Evolutionary conservation across 1,284 basidiomycete species (phyloP), one percentile per base, ranked within the genome.

Genomic region (Mycocalia duriaeana): DNA sequence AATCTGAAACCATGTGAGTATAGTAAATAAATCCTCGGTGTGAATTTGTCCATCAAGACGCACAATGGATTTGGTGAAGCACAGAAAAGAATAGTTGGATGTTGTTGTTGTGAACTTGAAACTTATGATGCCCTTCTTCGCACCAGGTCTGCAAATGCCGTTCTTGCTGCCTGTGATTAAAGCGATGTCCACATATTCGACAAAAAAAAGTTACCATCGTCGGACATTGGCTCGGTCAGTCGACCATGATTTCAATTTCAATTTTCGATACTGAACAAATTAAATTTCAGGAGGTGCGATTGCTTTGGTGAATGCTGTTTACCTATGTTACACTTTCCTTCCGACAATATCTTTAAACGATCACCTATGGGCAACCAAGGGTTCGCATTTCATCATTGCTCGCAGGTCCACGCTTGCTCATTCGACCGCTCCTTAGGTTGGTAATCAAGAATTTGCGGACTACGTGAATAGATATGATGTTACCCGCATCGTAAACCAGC

Each of bases 371-470:
- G 25, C 61, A 78, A 53, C 83, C 82, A 19, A 71, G 81, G 23
- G 79, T 75, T 54, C 16, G 61, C 20, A 4, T 19, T 38, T 20
- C 2, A n/a, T n/a, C 18, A 20, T 19, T 13, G 13, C 37, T 13
- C 13, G 13, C 14, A 38, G 38, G 28, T 34, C 24, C 38, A 35
- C 28, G 25, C 9, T 16, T 22, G 25, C 16, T 45, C 23, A 24
- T 11, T 16, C 11, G 4, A 14, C 37, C n/a, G n/a, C n/a, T n/a
- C 20, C 20, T 38, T 61, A 63, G 74, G 73, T 81, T 38, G 81
- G 80, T n/a, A 81, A 82, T 53, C 69, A 73, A 50, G 73, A 59
- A 0, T 79, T 77, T 47, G 78, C 77, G 1, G 49, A 79, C 56
- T 81, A 75, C 49, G 68, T 82, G 20, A 78, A 83, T 54, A 59